These are phyloP conservation scores for Epichloe gansuensis DNA, from an alignment of 2,329 filamentous ascomycete species.

Conservation along the genomic window DNA sequence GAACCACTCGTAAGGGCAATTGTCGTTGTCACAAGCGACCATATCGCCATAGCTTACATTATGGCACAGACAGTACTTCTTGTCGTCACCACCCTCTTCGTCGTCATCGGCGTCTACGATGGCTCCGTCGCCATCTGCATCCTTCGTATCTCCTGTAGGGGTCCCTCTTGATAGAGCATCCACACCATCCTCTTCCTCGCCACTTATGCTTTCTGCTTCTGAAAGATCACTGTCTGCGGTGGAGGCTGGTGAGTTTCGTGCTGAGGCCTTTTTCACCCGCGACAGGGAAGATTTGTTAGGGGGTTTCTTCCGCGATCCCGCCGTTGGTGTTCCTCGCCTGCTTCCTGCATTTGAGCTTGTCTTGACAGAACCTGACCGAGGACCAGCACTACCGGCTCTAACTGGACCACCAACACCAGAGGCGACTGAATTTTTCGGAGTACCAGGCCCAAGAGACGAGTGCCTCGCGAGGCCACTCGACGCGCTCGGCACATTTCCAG, in stretches of 20 bases:
- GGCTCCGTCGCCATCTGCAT: conserved; percentile 37
- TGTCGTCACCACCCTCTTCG: conserved; percentile 62
- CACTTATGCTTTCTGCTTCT: conserved; percentile 45
- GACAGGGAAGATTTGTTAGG: conserved; percentile 47
- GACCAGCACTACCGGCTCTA: conserved; percentile 47
- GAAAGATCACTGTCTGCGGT: conserved; percentile 53
- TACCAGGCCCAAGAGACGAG: conserved; percentile 49
- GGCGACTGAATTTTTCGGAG: conserved; percentile 34
- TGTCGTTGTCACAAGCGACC: conserved; percentile 77
- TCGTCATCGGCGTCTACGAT: conserved; percentile 43
- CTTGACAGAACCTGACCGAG: conserved; percentile 37
- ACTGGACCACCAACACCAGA: conserved; percentile 20
- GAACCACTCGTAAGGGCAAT: conserved; percentile 77
- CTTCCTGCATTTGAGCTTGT: conserved; percentile 23
- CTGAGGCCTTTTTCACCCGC: conserved; percentile 45
- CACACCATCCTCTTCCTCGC: conserved; percentile 35
- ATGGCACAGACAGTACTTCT: conserved; percentile 74
- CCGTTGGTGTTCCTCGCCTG: conserved; percentile 37
- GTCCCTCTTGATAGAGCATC: conserved; percentile 21
- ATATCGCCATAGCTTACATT: conserved; percentile 78
- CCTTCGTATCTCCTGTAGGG: conserved; percentile 22
- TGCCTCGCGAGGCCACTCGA: conserved; percentile 49
- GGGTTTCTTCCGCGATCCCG: conserved; percentile 35
- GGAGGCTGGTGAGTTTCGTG: conserved; percentile 49
- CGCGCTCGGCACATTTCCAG: conserved; percentile 34